Percentiles rank a stretch among this genome's conserved stretches.
phyloP scores from a whole-genome alignment of 192 early-diverging fungal genomes.

The Entomortierella lignicola region DNA sequence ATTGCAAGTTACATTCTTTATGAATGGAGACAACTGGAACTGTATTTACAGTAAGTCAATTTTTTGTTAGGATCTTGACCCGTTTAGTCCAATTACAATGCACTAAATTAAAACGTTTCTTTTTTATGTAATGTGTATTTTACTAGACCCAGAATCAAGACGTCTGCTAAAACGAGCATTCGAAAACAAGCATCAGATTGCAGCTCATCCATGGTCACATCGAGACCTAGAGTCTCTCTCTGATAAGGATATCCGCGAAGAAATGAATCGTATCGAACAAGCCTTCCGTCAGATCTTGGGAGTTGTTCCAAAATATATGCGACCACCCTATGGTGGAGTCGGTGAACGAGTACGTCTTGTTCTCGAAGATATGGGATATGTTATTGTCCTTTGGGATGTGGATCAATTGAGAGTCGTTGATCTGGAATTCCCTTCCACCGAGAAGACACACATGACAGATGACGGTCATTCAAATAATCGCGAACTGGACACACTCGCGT shows the following conservation, averaged over 20 bases:
- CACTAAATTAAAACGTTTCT: not conserved
- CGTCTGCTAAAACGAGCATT: conserved; percentile 38
- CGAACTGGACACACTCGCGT: not conserved
- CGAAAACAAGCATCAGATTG: conserved; percentile 68
- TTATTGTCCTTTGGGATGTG: conserved; percentile 53
- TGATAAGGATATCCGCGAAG: conserved; percentile 57
- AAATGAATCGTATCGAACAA: conserved; percentile 61
- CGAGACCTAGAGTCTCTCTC: conserved; percentile 54
- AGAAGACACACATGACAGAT: not conserved
- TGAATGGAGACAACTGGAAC: conserved; percentile 63
- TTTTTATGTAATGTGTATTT: conserved; percentile 3
- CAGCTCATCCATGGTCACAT: conserved; percentile 71
- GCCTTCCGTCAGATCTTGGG: conserved; percentile 66
- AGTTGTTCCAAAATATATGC: conserved; percentile 65
- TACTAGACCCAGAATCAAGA: conserved; percentile 33
- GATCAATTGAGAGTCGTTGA: conserved; percentile 19
- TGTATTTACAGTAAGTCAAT: conserved; percentile 54
- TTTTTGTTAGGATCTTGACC: not conserved
- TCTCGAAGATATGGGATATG: conserved; percentile 30
- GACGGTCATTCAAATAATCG: not conserved
- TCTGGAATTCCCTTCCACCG: not conserved
- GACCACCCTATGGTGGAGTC: conserved; percentile 66
- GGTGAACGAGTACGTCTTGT: conserved; percentile 8
- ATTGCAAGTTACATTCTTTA: conserved; percentile 72
- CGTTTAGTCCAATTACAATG: not conserved